Percentiles rank a stretch among this genome's conserved stretches.
These are phyloP conservation scores for Westerdykella sp. DNA, from an alignment of 2,329 filamentous ascomycete genomes.

Conservation along the genomic window DNA sequence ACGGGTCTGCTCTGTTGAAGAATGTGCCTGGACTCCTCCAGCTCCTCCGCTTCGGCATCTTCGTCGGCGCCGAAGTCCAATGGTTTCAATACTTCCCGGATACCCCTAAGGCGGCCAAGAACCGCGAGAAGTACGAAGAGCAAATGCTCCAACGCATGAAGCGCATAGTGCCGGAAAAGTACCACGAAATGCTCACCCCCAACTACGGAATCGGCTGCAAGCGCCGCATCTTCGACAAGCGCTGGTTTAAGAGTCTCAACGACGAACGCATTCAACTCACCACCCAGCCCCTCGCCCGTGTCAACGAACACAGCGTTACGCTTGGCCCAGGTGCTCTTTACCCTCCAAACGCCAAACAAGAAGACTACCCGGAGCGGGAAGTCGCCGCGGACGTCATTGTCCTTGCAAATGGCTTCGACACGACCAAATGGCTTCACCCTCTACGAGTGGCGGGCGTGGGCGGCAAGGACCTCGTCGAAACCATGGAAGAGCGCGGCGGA, in stretches of 20 bases:
- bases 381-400: constrained; percentile 56
- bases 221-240: constrained; percentile 54
- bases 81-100: constrained; percentile 47
- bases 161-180: constrained; percentile 50
- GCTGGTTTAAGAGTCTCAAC: constrained; percentile 51
- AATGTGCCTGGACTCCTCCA: constrained; percentile 48
- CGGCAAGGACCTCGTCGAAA: constrained; percentile 47
- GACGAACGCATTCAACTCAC: constrained; percentile 50
- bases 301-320: constrained; percentile 46
- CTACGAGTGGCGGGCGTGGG: constrained; percentile 49
- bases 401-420: constrained; percentile 56
- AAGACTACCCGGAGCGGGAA: constrained; percentile 30
- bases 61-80: constrained; percentile 38
- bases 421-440: constrained; percentile 49
- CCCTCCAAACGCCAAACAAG: constrained; percentile 35
- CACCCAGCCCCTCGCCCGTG: constrained; percentile 44
- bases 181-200: constrained; percentile 56
- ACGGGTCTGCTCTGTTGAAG: constrained; percentile 42
- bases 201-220: constrained; percentile 60
- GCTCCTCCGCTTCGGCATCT: constrained; percentile 41
- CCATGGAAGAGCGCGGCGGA: constrained; percentile 56
- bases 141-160: constrained; percentile 45
- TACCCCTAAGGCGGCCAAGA: constrained; percentile 31
- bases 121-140: constrained; percentile 38
- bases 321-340: constrained; percentile 48